Evolutionary conservation across 495 filamentous ascomycete species (phyloP), one percentile per base, ranked within the genome.

Genomic region (Neurospora tetraspora): DNA sequence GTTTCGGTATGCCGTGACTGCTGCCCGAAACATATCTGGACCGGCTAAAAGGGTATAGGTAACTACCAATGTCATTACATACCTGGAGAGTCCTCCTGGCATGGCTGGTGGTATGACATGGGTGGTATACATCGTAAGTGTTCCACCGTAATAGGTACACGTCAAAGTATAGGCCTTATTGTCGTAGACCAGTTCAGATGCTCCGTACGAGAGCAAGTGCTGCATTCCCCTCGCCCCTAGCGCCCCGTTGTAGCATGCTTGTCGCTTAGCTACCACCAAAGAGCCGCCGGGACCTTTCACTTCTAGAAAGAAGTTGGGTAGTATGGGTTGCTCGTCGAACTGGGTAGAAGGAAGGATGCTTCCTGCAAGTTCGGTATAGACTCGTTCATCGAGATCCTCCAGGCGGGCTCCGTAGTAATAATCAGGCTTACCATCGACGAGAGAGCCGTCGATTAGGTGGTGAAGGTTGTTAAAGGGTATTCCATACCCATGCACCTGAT

Each of bases 401-500:
- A 1, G 18, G 40, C 16, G 18, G 40, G 40, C 40, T 43, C 40
- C 40, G 40, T 43, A 43, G 18, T n/a, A 43, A n/a, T n/a, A 43
- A 43, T 43, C 40, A 18, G 40, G 40, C 0, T 9, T 43, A 0
- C 0, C 7, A 43, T 43, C 0, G 40, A 0, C 40, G 40, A 43
- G 0, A 43, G 40, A 43, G 40, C 40, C 40, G 18, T 43, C 40
- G 40, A 18, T 43, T n/a, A 43, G 7, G 40, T 3, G 18, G 7
- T n/a, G 7, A n/a, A 43, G 40, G 40, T 43, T 43, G 40, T n/a
- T 43, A 7, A 43, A 43, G 40, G 0, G 7, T 43, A 4, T 9
- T 9, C 18, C 0, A 1, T n/a, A 43, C 40, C 2, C 7, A 43
- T 43, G 40, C 40, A n/a, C 0, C 0, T 43, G 16, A 0, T 0